phyloP scores from a whole-genome alignment of 1,139 yeast species.

The Magnusiomyces suaveolens region DNA sequence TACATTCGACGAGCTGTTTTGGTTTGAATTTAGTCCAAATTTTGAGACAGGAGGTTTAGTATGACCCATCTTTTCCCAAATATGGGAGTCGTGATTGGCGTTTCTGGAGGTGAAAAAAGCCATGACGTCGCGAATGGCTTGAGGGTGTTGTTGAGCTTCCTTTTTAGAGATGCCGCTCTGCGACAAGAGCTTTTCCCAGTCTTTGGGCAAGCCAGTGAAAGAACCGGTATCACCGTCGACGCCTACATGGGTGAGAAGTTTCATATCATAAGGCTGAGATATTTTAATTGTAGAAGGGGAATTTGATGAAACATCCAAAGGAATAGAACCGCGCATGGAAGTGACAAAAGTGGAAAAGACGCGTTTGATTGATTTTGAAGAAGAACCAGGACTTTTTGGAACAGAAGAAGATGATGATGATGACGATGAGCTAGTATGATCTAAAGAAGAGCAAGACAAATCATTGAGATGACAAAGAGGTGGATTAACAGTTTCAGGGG shows the following conservation, averaged over 20 bases:
- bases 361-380: constrained; percentile 38
- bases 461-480: not conserved
- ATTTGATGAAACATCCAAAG: constrained; percentile 14
- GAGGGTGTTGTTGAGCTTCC: constrained; percentile 86
- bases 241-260: constrained; percentile 90
- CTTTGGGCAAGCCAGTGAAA: constrained; percentile 82
- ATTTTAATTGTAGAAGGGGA: constrained; percentile 43
- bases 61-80: constrained; percentile 63
- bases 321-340: constrained; percentile 31
- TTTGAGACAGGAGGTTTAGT: constrained; percentile 24
- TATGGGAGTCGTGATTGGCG: constrained; percentile 52
- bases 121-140: constrained; percentile 88
- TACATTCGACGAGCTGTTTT: not conserved
- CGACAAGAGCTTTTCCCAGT: constrained; percentile 76
- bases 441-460: not conserved
- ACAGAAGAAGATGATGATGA: not conserved
- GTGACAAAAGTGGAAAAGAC: constrained; percentile 43
- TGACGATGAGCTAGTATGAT: not conserved
- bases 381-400: constrained; percentile 20
- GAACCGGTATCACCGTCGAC: constrained; percentile 74
- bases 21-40: not conserved
- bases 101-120: constrained; percentile 68
- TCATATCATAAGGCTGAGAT: constrained; percentile 82
- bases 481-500: not conserved
- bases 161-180: constrained; percentile 78